phyloP scores from a whole-genome alignment of 2,329 filamentous ascomycete genomes.

The Cordyceps cicadae region DNA sequence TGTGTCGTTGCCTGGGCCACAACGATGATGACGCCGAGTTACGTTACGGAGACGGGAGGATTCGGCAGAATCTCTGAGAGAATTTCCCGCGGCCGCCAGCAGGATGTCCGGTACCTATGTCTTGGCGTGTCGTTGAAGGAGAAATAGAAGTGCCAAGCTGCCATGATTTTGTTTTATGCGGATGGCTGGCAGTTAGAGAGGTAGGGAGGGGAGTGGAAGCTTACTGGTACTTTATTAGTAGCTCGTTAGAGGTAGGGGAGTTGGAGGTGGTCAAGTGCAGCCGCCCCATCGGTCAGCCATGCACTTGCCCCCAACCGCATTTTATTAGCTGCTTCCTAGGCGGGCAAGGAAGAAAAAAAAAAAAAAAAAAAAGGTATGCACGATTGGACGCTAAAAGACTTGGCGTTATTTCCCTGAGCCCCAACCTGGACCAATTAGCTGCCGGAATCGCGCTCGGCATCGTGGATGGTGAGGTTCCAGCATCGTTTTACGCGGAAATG shows the following conservation, averaged over 20 bases:
- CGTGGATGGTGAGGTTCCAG: not conserved
- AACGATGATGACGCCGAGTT: too few species aligned
- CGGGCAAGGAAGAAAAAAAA: not conserved
- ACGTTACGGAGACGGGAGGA: too few species aligned
- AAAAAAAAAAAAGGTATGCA: not conserved
- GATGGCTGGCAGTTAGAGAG: not conserved
- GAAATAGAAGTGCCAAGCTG: not conserved
- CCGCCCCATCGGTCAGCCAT: too few species aligned
- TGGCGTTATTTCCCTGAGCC: slow-evolving; percentile 10
- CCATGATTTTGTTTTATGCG: not conserved
- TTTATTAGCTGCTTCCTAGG: not conserved
- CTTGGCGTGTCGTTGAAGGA: not conserved
- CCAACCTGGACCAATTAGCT: not conserved
- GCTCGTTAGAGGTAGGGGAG: too few species aligned
- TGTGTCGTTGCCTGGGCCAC: too few species aligned
- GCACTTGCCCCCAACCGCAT: not conserved
- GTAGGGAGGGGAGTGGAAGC: too few species aligned
- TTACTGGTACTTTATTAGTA: too few species aligned
- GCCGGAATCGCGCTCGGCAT: not conserved
- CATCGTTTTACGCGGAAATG: slow-evolving; percentile 2
- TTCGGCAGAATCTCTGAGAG: too few species aligned
- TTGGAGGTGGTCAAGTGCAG: too few species aligned
- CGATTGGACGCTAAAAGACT: slow-evolving; percentile 8
- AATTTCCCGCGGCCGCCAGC: not conserved
- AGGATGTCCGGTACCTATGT: not conserved